A percentile compares a stretch with the other conserved stretches of the same genome.
phyloP scores from a whole-genome alignment of 2,329 filamentous ascomycete species.

The Triangularia verruculosa region DNA sequence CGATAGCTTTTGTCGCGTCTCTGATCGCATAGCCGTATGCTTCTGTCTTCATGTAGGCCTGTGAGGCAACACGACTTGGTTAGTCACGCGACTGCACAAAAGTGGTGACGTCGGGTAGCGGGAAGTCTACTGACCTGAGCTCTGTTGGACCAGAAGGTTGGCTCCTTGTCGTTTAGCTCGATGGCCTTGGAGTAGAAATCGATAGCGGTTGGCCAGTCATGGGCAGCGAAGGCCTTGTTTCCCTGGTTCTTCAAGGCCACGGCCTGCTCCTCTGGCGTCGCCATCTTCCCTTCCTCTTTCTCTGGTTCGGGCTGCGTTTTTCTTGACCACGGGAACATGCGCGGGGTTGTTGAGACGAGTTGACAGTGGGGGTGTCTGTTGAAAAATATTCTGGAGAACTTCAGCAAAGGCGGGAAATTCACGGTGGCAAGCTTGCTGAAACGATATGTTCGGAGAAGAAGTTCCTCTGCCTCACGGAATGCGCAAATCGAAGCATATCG shows the following conservation, averaged over 20 bases:
- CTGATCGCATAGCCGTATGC: conserved; percentile 89
- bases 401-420: neutral
- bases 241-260: conserved; percentile 86
- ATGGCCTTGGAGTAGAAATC: conserved; percentile 87
- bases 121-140: conserved; percentile 67
- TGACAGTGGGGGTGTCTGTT: neutral
- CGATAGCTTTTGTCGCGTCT: conserved; percentile 87
- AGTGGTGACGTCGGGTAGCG: conserved; percentile 5
- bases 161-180: conserved; percentile 74
- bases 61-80: conserved; percentile 29
- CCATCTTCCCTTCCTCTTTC: conserved; percentile 24
- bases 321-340: conserved; percentile 15
- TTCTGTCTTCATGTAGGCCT: conserved; percentile 95
- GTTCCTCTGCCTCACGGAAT: conserved; percentile 20
- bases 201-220: conserved; percentile 81
- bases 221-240: conserved; percentile 85
- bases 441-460: neutral
- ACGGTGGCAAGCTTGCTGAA: conserved; percentile 15
- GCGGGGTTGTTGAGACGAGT: neutral
- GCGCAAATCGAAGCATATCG: conserved; percentile 21
- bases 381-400: neutral
- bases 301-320: conserved; percentile 7
- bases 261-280: conserved; percentile 60
- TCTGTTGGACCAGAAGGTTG: conserved; percentile 90
- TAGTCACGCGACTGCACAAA: conserved; percentile 44